phyloP scores from a whole-genome alignment of 2,329 filamentous ascomycete species.

The Helicocarpus griseus region DNA sequence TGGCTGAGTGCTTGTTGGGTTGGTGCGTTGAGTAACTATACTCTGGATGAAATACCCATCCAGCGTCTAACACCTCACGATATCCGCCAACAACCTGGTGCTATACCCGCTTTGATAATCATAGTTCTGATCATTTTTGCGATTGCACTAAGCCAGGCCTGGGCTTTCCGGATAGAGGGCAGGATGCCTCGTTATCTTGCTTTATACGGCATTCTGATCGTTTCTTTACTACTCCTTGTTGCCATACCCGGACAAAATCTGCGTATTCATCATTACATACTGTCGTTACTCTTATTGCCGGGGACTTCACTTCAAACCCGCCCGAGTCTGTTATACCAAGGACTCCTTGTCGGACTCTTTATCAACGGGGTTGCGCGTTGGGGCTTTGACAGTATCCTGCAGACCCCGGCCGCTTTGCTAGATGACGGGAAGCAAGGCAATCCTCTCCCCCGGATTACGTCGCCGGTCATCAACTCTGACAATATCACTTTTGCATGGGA shows the following conservation, averaged over 20 bases:
- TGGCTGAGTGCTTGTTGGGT: conserved; percentile 54
- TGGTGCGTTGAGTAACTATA: conserved; percentile 53
- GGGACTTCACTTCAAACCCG: conserved; percentile 52
- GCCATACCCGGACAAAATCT: conserved; percentile 48
- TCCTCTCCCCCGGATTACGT: conserved; percentile 20
- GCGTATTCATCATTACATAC: conserved; percentile 56
- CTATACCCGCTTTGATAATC: conserved; percentile 46
- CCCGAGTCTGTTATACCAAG: conserved; percentile 50
- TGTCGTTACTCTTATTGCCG: conserved; percentile 48
- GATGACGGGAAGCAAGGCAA: conserved; percentile 25
- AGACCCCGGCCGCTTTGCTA: conserved; percentile 44
- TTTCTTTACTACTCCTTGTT: conserved; percentile 38
- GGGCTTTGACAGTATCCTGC: conserved; percentile 52
- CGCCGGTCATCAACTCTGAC: conserved; percentile 13
- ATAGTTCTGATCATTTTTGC: conserved; percentile 41
- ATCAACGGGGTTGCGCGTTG: conserved; percentile 56
- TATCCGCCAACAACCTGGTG: conserved; percentile 50
- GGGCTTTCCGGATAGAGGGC: conserved; percentile 48
- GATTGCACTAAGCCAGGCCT: conserved; percentile 47
- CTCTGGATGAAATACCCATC: conserved; percentile 54
- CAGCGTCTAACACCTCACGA: conserved; percentile 54
- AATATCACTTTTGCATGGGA: conserved; percentile 31
- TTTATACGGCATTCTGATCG: conserved; percentile 39
- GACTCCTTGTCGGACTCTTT: conserved; percentile 51
- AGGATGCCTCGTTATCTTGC: conserved; percentile 43